These are phyloP conservation scores for Austroboletus novae-zelandiae DNA, from an alignment of 1,284 basidiomycete genomes.

Conservation along the genomic window DNA sequence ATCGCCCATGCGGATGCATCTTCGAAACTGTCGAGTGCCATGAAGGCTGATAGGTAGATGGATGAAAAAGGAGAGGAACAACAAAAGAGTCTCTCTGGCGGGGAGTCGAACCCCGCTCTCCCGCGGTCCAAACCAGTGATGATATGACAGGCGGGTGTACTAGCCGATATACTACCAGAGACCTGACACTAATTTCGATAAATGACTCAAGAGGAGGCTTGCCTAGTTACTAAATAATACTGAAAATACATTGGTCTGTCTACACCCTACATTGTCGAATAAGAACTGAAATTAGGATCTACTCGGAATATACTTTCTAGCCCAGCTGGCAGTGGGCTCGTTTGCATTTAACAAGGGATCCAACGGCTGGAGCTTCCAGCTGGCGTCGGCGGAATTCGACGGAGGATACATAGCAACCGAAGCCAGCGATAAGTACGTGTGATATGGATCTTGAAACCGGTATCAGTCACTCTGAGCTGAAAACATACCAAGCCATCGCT, in stretches of 20 bases:
- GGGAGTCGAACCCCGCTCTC: conserved; percentile 45
- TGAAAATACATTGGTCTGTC: too few relatives aligned
- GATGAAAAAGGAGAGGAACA: too few relatives aligned
- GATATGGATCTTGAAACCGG: conserved; percentile 69
- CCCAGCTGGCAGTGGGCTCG: conserved; percentile 62
- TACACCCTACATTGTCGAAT: conserved; percentile 10
- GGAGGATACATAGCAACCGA: conserved; percentile 69
- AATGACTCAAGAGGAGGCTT: too few relatives aligned
- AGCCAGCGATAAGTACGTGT: conserved; percentile 87
- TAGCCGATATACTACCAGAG: conserved; percentile 10
- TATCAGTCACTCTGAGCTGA: conserved; percentile 5
- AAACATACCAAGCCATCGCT: not conserved
- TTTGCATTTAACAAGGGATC: conserved; percentile 73
- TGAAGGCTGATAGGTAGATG: conserved; percentile 11
- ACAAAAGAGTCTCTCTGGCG: conserved; percentile 36
- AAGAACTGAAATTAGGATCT: conserved; percentile 13
- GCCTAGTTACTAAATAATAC: too few relatives aligned
- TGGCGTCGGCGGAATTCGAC: conserved; percentile 32
- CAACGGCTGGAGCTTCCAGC: conserved; percentile 59
- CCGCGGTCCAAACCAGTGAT: conserved; percentile 23
- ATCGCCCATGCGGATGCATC: conserved; percentile 63
- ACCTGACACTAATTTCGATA: conserved; percentile 25
- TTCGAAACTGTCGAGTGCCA: conserved; percentile 54
- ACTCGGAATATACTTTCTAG: conserved; percentile 47
- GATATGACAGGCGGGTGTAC: conserved; percentile 43